Percentiles rank a stretch among this genome's conserved stretches.
These are phyloP conservation scores for Talaromyces stipitatus DNA, from an alignment of 495 filamentous ascomycete species.

Conservation along the genomic window DNA sequence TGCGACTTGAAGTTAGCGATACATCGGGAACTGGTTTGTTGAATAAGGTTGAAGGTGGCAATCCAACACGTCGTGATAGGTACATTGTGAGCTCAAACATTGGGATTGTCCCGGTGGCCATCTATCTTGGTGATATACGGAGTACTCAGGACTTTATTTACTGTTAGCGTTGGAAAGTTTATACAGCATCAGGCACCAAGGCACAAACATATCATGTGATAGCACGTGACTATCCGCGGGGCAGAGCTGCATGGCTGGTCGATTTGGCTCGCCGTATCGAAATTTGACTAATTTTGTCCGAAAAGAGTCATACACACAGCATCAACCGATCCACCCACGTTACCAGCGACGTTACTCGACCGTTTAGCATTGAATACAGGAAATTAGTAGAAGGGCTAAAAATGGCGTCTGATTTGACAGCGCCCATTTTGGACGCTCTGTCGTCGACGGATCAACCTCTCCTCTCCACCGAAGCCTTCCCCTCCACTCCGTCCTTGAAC, in stretches of 20 bases:
- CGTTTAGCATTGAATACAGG: neutral
- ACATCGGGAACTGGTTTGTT: neutral
- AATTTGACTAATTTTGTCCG: conserved; percentile 19
- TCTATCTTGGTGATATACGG: no score
- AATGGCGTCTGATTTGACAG: conserved; percentile 58
- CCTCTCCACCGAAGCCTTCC: conserved; percentile 69
- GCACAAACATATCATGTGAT: neutral
- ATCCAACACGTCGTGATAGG: neutral
- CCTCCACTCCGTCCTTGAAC: conserved; percentile 56
- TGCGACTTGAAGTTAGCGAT: neutral
- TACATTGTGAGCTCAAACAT: neutral
- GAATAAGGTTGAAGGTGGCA: no score
- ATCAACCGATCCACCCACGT: neutral
- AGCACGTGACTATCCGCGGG: conserved; percentile 13
- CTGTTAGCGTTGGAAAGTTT: no score
- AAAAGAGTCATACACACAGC: conserved; percentile 7
- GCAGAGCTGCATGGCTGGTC: conserved; percentile 17
- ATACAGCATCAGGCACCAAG: neutral
- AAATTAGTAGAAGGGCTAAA: conserved; percentile 10
- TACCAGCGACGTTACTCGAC: neutral
- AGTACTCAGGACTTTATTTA: no score
- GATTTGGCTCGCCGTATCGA: conserved; percentile 15
- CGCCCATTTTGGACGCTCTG: conserved; percentile 58
- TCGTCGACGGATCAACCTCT: conserved; percentile 56
- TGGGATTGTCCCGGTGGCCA: no score